Evolutionary conservation across 1,284 basidiomycete species (phyloP), one percentile per base, ranked within the genome.

Genomic region (Cryptococcus amylolentus): DNA sequence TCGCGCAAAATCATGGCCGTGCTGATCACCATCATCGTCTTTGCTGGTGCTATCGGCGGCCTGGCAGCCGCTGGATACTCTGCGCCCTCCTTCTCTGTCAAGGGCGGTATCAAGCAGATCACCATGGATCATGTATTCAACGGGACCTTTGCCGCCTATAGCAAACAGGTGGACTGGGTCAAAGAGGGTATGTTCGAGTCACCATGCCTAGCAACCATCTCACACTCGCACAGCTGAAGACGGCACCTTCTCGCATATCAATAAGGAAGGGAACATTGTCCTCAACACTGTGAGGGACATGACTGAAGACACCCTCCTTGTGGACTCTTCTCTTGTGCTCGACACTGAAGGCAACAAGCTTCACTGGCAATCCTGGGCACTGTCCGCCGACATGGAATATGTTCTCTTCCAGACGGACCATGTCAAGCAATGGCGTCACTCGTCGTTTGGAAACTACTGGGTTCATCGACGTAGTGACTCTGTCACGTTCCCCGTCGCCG

Each of bases 381-480:
- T 94, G 13, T 94, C 91, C 2, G 82, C 89, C 3, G 91, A 96
- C 73, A 88, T 90, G 86, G 84, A 88, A 69, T 88, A 88, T 73
- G 82, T 96, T 57, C 83, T 96, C 28, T 78, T 96, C 56, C 86
- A 88, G 69, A 80, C 88, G 0, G 80, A 91, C 69, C 78, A 83
- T 62, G 73, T 77, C 55, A 92, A 94, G 85, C 90, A 94, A 86
- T 98, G 94, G 92, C 83, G 95, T 39, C 84, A 88, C 73, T 96
- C 92, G 8, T 86, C 84, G 52, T 88, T 88, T 70, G 87, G 87
- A 23, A 94, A 94, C 73, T 93, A 91, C 62, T 96, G 89, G 76
- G 81, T 98, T 20, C 88, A 84, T 69, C 88, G 80, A 76, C 84
- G 81, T 73, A 86, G 62, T 72, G 80, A 69, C 78, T 82, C 59